phyloP scores from a whole-genome alignment of 805 yeast species.

The Pichia insulana region DNA sequence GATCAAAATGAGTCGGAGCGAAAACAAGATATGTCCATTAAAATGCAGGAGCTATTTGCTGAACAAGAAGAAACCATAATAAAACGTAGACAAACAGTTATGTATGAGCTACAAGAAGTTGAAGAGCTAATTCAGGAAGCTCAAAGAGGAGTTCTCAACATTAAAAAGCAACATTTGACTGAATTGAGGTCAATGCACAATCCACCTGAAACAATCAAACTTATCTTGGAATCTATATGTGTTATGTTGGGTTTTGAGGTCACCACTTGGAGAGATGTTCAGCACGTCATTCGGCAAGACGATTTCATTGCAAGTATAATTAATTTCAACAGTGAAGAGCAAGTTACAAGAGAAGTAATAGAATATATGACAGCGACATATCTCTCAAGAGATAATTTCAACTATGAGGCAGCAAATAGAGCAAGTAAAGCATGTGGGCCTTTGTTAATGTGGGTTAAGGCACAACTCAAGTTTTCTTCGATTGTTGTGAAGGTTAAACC shows the following conservation, averaged over 20 bases:
- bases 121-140: constrained; percentile 85
- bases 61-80: constrained; percentile 57
- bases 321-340: constrained; percentile 53
- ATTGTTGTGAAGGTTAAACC: constrained; percentile 72
- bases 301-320: constrained; percentile 83
- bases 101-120: constrained; percentile 59
- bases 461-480: constrained; percentile 71
- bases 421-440: constrained; percentile 98
- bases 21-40: constrained; percentile 75
- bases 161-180: constrained; percentile 84
- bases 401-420: constrained; percentile 64
- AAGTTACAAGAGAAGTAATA: constrained; percentile 46
- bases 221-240: constrained; percentile 85
- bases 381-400: constrained; percentile 55
- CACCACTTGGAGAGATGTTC: constrained; percentile 73
- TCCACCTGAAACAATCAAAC: constrained; percentile 82
- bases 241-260: constrained; percentile 65
- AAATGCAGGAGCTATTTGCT: constrained; percentile 60
- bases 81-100: constrained; percentile 44
- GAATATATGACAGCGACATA: constrained; percentile 50
- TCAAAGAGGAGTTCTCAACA: constrained; percentile 80
- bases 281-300: constrained; percentile 68
- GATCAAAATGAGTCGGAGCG: constrained; percentile 93
- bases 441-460: constrained; percentile 75
- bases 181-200: constrained; percentile 83